Base-by-base conservation (phyloP, 140 eudicot species). In the Bidens hawaiensis region DNA sequence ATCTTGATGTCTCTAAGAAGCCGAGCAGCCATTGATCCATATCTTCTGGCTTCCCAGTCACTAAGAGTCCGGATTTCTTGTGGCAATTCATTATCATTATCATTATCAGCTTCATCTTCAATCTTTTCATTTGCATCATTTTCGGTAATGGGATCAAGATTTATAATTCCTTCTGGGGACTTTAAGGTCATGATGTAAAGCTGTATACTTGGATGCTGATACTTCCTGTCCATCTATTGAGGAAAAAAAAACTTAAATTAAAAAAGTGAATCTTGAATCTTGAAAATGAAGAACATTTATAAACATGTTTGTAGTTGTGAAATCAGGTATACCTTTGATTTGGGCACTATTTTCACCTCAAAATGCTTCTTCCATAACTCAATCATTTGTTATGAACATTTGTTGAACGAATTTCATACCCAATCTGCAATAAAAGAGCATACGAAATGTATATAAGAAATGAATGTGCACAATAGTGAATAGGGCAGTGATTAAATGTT, bases 1-100 rank as follows among this genome's bases (percentile, higher is more conserved):
- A 91, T 87, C 74, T 80, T 80, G 49, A 91, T 82, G 72, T 91
- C 98, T 54, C 80, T 78, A 68, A 91, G 90, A 68, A 91, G 98
- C 50, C 95, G 79, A 51, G 98, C 98, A 65, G 96, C 96, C 98
- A 91, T 91, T 24, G 96, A 80, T 22, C 98, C 98, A 23, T 38
- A 81, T 75, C 98, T 91, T 83, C 98, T 74, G 31, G 83, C 85
- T 49, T 87, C 96, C 96, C 98, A 91, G 13, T 87, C 95, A 53
- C 81, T 84, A 11, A 82, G 85, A 48, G 77, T 72, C 41, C 34
- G 64, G 34, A 64, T 56, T 71, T 70, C 69, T 27, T 60, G 42
- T 28, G 43, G 74, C 57, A 65, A 4, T 24, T 48, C 46, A n/a
- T n/a, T n/a, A n/a, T n/a, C n/a, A n/a, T n/a, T n/a, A n/a, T n/a